These are phyloP conservation scores for Chlorella sp. DNA, from an alignment of 139 green algal genomes.

Conservation along the genomic window DNA sequence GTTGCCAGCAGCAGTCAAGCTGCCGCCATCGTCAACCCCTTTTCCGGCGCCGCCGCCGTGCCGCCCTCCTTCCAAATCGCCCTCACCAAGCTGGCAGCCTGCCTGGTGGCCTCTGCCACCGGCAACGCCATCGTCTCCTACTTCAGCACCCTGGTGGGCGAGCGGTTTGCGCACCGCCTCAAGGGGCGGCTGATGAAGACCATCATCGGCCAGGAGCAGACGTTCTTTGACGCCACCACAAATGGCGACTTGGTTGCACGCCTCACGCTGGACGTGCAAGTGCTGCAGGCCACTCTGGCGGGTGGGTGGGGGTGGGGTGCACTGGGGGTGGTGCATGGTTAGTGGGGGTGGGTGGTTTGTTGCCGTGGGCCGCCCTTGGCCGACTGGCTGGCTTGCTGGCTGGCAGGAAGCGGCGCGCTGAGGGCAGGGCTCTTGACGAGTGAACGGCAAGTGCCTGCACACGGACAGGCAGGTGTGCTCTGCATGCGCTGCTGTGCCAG, in stretches of 20 bases:
- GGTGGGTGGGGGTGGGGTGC: not conserved
- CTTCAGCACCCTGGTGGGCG: conserved; percentile 29
- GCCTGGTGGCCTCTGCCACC: conserved; percentile 34
- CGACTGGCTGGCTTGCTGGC: too few relatives aligned
- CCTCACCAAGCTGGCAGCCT: conserved; percentile 26
- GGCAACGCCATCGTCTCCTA: conserved; percentile 35
- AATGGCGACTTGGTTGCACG: conserved; percentile 41
- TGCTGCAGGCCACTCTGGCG: conserved; percentile 44
- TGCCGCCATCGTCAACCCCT: not conserved
- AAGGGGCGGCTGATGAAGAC: conserved; percentile 35
- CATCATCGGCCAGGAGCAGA: conserved; percentile 23
- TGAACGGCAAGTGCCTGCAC: too few relatives aligned
- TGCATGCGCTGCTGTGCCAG: too few relatives aligned
- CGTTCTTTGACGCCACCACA: conserved; percentile 36
- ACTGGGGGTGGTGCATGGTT: too few relatives aligned
- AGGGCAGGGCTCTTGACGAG: too few relatives aligned
- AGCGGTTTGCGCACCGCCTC: conserved; percentile 42
- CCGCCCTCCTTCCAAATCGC: conserved; percentile 27
- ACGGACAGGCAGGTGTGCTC: too few relatives aligned
- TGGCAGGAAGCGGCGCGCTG: too few relatives aligned
- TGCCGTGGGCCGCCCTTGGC: too few relatives aligned
- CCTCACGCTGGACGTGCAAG: conserved; percentile 40
- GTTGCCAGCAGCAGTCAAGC: not conserved
- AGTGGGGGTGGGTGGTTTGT: too few relatives aligned
- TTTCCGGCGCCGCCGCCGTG: not conserved